Evolutionary conservation across 1,284 basidiomycete species (phyloP).

Genomic region (Fomitiporia mediterranea): DNA sequence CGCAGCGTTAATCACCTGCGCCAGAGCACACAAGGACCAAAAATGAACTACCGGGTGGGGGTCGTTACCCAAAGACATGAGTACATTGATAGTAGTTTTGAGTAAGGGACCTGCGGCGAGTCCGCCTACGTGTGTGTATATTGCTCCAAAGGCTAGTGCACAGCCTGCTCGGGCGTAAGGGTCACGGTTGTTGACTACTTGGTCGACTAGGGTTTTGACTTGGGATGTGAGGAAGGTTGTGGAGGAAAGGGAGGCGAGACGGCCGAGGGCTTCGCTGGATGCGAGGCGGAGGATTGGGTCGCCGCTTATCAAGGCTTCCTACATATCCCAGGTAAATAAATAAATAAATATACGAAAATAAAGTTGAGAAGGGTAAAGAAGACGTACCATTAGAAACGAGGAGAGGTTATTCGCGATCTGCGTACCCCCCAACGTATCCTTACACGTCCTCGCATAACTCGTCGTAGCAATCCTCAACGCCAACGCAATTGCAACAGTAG

Average conservation of each 20-base stretch:
- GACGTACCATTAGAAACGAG: slow-evolving; percentile 71
- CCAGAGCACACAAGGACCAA: slow-evolving; percentile 84
- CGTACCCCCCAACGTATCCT: slow-evolving; percentile 64
- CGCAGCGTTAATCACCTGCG: slow-evolving; percentile 87
- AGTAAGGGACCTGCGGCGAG: slow-evolving; percentile 90
- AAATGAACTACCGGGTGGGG: slow-evolving; percentile 97
- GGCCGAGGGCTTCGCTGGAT: slow-evolving; percentile 89
- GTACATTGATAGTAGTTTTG: slow-evolving; percentile 93
- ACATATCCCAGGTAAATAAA: no score
- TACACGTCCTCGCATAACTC: slow-evolving; percentile 48
- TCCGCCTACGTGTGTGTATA: slow-evolving; percentile 91
- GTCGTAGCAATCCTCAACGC: slow-evolving; percentile 61
- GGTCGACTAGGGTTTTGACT: slow-evolving; percentile 90
- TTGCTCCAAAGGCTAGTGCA: slow-evolving; percentile 89
- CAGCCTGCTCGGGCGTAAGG: slow-evolving; percentile 93
- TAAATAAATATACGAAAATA: neutral
- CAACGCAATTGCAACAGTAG: slow-evolving; percentile 75
- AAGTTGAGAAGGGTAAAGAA: neutral
- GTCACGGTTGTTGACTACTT: slow-evolving; percentile 95
- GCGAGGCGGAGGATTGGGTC: slow-evolving; percentile 75
- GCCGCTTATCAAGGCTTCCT: slow-evolving; percentile 81
- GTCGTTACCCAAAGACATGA: slow-evolving; percentile 94
- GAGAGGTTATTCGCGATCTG: slow-evolving; percentile 70
- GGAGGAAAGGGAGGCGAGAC: slow-evolving; percentile 80
- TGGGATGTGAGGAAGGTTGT: slow-evolving; percentile 84